Conservation (phyloP, 2,329 filamentous ascomycete species). For the Cytospora piceae region DNA sequence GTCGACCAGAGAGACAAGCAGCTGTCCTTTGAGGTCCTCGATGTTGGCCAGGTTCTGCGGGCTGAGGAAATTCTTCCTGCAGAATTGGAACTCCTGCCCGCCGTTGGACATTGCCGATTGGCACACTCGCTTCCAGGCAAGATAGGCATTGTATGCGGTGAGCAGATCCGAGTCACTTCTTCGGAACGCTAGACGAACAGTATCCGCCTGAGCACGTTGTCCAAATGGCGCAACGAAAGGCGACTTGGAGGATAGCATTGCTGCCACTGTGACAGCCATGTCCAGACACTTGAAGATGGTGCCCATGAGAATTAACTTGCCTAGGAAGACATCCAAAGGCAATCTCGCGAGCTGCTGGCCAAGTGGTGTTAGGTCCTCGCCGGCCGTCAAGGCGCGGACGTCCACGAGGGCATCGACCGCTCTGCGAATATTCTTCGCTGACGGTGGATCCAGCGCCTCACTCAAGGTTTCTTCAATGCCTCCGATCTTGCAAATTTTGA, state of each 20-base stretch:
- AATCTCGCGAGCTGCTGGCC: conserved; percentile 85
- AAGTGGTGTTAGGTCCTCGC: conserved; percentile 84
- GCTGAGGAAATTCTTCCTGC: conserved; percentile 90
- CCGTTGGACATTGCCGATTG: conserved; percentile 59
- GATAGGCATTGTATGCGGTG: conserved; percentile 92
- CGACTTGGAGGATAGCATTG: conserved; percentile 91
- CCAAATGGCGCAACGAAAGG: conserved; percentile 89
- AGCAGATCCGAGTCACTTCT: conserved; percentile 89
- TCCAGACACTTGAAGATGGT: conserved; percentile 90
- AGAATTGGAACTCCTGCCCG: conserved; percentile 84
- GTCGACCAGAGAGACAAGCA: conserved; percentile 82
- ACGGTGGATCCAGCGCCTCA: conserved; percentile 87
- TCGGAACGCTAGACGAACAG: conserved; percentile 76
- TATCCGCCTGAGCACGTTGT: conserved; percentile 79
- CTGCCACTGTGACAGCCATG: conserved; percentile 87
- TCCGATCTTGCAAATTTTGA: conserved; percentile 96
- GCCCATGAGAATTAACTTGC: conserved; percentile 87
- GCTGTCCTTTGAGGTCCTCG: conserved; percentile 92
- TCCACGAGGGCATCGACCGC: conserved; percentile 93
- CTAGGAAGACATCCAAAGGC: conserved; percentile 90
- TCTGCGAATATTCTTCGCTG: conserved; percentile 86
- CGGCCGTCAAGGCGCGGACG: conserved; percentile 80
- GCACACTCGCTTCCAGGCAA: conserved; percentile 84
- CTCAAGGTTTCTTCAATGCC: conserved; percentile 88
- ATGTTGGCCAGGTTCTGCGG: conserved; percentile 89